Evolutionary conservation across 257 asterid genomes (phyloP), one percentile per base, ranked within the genome.

Genomic region (Apocynum venetum): DNA sequence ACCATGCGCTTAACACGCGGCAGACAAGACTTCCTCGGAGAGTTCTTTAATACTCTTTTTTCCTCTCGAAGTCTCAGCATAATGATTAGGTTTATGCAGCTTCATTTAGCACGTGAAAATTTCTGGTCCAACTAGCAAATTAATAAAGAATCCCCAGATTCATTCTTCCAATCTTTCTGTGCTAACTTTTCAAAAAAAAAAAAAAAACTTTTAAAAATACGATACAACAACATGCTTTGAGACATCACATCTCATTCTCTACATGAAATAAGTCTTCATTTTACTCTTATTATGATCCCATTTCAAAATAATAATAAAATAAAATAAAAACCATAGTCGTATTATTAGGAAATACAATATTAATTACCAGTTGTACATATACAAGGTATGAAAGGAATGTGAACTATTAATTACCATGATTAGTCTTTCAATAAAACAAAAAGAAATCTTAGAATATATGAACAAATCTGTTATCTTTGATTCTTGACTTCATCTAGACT

Each of bases 1-100:
- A 36, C 25, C 76, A 72, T 72, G 76, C 65, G 76, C 59, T 74
- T 44, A 31, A 60, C 46, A 59, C 59, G 78, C 46, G 71, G 53
- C 71, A 57, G 25, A 56, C 51, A 44, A 47, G 70, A 11, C 47
- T n/a, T 74, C 14, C 5, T 4, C 13, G n/a, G 75, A 71, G 25
- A 60, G 48, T 73, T 48, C 47, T 10, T 73, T 17, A 40, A 8
- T 71, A 25, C 3, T 49, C 4, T 10, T 3, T 25, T 31, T 56
- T 56, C 25, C 53, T 49, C 13, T 49, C 53, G 7, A 56, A 56
- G 61, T 61, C 67, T 25, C 15, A 66, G 14, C 72, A 67, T 20
- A 67, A 67, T 67, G 72, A 67, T 67, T 67, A 41, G 25, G 52
- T 20, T 61, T 61, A 31, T 8, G 15, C 68, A 0, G 13, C 12